These are phyloP conservation scores for Wickerhamomyces bisporus DNA, from an alignment of 805 yeast genomes.

Conservation along the genomic window DNA sequence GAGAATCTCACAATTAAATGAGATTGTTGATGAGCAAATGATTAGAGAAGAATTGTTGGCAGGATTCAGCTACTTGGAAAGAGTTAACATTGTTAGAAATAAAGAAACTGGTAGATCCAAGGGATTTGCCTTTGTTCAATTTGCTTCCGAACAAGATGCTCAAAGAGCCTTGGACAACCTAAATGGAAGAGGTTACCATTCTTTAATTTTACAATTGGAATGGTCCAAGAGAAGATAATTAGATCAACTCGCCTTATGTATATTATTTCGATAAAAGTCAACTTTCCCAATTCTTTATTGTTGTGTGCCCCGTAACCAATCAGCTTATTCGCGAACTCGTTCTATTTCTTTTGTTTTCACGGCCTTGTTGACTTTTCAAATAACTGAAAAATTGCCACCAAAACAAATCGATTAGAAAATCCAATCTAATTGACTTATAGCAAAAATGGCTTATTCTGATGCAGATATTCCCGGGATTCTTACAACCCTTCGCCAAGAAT, in stretches of 20 bases:
- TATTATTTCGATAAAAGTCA: background rate
- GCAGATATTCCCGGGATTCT: conserved; percentile 23
- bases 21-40: conserved; percentile 75
- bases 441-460: background rate
- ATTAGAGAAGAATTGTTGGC: conserved; percentile 67
- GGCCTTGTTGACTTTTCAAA: too few species aligned
- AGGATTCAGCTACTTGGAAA: conserved; percentile 58
- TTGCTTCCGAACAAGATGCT: conserved; percentile 63
- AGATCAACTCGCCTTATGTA: background rate
- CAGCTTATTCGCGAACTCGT: too few species aligned
- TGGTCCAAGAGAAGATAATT: conserved; percentile 41
- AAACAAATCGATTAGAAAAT: background rate
- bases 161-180: conserved; percentile 68
- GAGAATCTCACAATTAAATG: conserved; percentile 87
- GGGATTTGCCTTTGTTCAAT: conserved; percentile 93
- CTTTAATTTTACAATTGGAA: conserved; percentile 68
- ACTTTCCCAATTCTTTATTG: background rate
- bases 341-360: background rate
- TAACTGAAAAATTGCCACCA: conserved; percentile 10
- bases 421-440: background rate
- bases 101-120: conserved; percentile 91
- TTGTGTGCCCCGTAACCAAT: background rate
- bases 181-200: conserved; percentile 90
- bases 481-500: conserved; percentile 54
- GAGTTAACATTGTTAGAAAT: conserved; percentile 82